A percentile compares a stretch with the other conserved stretches of the same genome.
Evolutionary conservation across 2,329 filamentous ascomycete species (phyloP).

Genomic region (Orbilia brochopaga): DNA sequence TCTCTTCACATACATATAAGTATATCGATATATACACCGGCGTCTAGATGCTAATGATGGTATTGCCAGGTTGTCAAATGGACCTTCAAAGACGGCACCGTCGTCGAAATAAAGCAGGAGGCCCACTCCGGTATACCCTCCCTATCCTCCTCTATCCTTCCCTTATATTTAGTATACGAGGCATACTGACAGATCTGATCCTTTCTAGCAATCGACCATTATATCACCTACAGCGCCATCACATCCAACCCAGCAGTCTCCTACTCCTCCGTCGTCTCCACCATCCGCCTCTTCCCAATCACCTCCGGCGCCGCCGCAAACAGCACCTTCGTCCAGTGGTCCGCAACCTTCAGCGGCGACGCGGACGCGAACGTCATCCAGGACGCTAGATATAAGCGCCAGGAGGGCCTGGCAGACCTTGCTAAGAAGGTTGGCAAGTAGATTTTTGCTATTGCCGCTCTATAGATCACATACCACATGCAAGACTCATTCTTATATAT

Average conservation of each 20-base stretch:
- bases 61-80: constrained; percentile 63
- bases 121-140: constrained; percentile 67
- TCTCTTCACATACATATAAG: not conserved
- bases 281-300: constrained; percentile 69
- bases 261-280: constrained; percentile 72
- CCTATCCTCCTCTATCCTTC: not conserved
- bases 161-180: no score
- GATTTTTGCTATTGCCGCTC: not conserved
- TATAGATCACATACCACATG: not conserved
- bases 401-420: constrained; percentile 72
- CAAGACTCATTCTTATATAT: not conserved
- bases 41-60: not conserved
- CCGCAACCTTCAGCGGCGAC: constrained; percentile 72
- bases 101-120: constrained; percentile 75
- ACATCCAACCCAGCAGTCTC: constrained; percentile 68
- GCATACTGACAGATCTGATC: no score
- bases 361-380: constrained; percentile 74
- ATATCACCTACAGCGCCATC: constrained; percentile 76
- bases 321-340: constrained; percentile 73
- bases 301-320: constrained; percentile 71
- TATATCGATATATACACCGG: not conserved
- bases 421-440: constrained; percentile 62
- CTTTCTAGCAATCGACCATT: constrained; percentile 76
- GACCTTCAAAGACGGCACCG: constrained; percentile 73
- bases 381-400: constrained; percentile 78